phyloP scores from a whole-genome alignment of 148 eudicot genomes.

The Rhododendron vialii region DNA sequence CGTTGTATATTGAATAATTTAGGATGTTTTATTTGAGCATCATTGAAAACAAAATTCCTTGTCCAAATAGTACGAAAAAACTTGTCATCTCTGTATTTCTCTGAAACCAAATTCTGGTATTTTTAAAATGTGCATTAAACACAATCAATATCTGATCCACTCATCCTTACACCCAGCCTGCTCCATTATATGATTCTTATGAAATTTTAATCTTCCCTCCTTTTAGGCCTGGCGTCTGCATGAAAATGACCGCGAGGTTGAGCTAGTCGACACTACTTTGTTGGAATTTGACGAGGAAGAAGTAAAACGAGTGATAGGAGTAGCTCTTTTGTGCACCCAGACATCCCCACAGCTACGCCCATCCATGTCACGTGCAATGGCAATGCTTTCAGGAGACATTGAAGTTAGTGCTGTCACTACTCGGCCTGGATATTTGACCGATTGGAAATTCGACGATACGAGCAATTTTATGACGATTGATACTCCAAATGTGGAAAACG shows the following conservation, averaged over 20 bases:
- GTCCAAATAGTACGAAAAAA: neutral
- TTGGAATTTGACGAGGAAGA: slow-evolving; percentile 46
- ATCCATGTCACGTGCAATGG: slow-evolving; percentile 79
- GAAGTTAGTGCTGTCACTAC: slow-evolving; percentile 52
- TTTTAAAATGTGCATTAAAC: neutral
- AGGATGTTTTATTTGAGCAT: neutral
- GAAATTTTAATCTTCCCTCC: neutral
- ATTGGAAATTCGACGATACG: slow-evolving; percentile 52
- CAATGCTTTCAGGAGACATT: slow-evolving; percentile 73
- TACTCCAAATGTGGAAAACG: slow-evolving; percentile 14
- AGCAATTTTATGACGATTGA: slow-evolving; percentile 32
- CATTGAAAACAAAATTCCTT: neutral
- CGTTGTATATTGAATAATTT: neutral
- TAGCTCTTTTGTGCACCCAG: slow-evolving; percentile 84
- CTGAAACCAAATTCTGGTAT: neutral
- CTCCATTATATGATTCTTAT: neutral
- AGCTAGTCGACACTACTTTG: slow-evolving; percentile 55
- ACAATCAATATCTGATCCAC: neutral
- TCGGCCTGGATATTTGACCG: slow-evolving; percentile 74
- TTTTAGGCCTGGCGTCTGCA: slow-evolving; percentile 70
- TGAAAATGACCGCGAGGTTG: slow-evolving; percentile 45
- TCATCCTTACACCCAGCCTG: neutral
- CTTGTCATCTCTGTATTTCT: neutral
- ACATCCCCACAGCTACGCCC: slow-evolving; percentile 76
- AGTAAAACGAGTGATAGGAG: slow-evolving; percentile 50